Base-by-base conservation (phyloP, 345 rosid species). In the Populus davidiana region DNA sequence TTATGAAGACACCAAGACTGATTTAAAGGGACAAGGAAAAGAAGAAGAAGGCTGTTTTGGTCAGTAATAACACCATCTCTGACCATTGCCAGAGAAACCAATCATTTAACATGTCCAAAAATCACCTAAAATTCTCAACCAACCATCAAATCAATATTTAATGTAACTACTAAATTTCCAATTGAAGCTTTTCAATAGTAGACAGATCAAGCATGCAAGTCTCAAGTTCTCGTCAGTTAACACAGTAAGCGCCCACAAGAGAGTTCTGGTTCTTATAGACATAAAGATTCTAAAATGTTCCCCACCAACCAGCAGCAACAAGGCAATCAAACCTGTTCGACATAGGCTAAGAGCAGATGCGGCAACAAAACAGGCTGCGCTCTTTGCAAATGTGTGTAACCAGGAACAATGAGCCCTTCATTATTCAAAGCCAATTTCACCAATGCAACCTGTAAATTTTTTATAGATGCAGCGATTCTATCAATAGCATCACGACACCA, bases 401-500 rank as follows among this genome's bases (percentile, higher is more conserved):
- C 98, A 73, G 99, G 99, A 77, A 96, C 86, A 65, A 93, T 93
- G 56, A 96, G 88, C 62, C 80, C 90, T 71, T 87, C 76, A 11
- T 92, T 89, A 65, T 89, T 86, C 79, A 92, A 69, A 84, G 96
- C 99, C 86, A 96, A 75, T n/a, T 65, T 71, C 83, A 93, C 90
- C 54, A 93, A 78, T 27, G 98, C 84, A 69, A 86, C 83, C 82
- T 96, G 97, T 39, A 96, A 89, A 74, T 83, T 38, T 33, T 77
- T 79, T 63, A 90, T 85, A 73, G 83, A 83, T 10, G 50, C 85
- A n/a, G 85, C 4, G 12, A 92, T 87, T 29, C 74, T 75, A 74
- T 93, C 97, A 21, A 96, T 90, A 25, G 99, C 97, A 78, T 96
- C 94, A 63, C 97, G 94, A 71, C 99, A 96, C 99, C 97, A 96